Evolutionary conservation across 2,329 filamentous ascomycete species (phyloP).

Genomic region (Talaromyces sp.): DNA sequence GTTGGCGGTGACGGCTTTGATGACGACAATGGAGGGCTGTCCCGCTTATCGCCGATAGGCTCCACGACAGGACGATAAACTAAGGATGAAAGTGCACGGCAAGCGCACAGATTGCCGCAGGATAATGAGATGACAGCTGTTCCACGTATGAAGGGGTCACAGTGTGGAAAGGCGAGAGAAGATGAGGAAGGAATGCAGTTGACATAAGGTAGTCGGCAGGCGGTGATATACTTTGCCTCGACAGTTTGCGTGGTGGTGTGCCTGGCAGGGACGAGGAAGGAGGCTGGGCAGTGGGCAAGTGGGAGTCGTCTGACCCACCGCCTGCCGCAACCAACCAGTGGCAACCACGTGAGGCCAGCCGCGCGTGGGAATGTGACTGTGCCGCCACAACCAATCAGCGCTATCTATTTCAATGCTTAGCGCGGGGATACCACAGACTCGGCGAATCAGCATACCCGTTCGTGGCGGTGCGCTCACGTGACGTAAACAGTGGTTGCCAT

Average conservation of each 20-base stretch:
- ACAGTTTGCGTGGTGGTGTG: conserved; percentile 5
- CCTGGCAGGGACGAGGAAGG: conserved; percentile 23
- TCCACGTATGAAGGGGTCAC: conserved; percentile 2
- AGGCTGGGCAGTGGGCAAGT: conserved; percentile 16
- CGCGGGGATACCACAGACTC: conserved; percentile 10
- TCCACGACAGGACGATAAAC: not conserved
- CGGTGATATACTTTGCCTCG: not conserved
- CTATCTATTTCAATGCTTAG: not conserved
- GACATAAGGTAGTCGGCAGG: not conserved
- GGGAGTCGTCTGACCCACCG: conserved; percentile 24
- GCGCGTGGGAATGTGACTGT: conserved; percentile 23
- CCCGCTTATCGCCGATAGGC: conserved; percentile 17
- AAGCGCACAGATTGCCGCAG: conserved; percentile 1
- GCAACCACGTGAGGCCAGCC: conserved; percentile 33
- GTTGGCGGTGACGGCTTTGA: not conserved
- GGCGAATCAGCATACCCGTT: not conserved
- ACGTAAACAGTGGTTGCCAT: conserved; percentile 21
- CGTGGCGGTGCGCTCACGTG: conserved; percentile 15
- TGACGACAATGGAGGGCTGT: conserved; percentile 13
- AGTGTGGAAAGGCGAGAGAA: conserved; percentile 20
- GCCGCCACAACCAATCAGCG: conserved; percentile 11
- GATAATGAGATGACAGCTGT: not conserved
- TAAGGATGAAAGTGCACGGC: not conserved
- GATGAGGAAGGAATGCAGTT: conserved; percentile 24
- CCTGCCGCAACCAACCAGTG: conserved; percentile 22